phyloP scores from a whole-genome alignment of 2,329 filamentous ascomycete genomes.

The Penicillium thymicola region DNA sequence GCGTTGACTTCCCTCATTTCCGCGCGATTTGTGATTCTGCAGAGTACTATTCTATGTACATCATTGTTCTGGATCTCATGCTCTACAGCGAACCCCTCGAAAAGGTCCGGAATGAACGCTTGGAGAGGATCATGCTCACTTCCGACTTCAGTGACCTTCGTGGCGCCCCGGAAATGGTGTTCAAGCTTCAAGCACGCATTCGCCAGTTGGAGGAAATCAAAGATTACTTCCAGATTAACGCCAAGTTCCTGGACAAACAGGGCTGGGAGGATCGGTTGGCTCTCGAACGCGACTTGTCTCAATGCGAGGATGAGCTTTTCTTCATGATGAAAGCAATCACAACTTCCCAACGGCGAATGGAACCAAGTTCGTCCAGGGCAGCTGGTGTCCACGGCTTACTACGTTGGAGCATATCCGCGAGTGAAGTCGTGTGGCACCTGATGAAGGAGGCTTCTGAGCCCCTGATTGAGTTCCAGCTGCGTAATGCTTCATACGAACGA shows the following conservation, averaged over 20 bases:
- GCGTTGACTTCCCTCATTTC: constrained; percentile 93
- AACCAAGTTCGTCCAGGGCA: constrained; percentile 63
- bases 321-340: constrained; percentile 99
- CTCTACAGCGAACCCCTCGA: constrained; percentile 95
- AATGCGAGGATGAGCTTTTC: constrained; percentile 94
- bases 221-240: constrained; percentile 88
- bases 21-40: constrained; percentile 94
- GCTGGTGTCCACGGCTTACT: constrained; percentile 79
- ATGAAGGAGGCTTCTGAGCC: constrained; percentile 83
- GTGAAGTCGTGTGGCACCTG: constrained; percentile 96
- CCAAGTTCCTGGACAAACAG: constrained; percentile 77
- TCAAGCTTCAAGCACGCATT: constrained; percentile 85
- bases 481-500: constrained; percentile 86
- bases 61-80: constrained; percentile 92
- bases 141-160: constrained; percentile 97
- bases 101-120: constrained; percentile 89
- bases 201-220: constrained; percentile 95
- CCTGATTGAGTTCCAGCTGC: constrained; percentile 87
- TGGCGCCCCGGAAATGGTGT: constrained; percentile 89
- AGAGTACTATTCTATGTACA: constrained; percentile 97
- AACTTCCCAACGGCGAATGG: constrained; percentile 82
- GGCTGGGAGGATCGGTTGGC: constrained; percentile 87
- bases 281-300: constrained; percentile 84
- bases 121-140: constrained; percentile 98
- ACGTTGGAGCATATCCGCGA: constrained; percentile 89